Base-by-base conservation (phyloP, 169 alveolate species). In the Plasmodium cynomolgi region DNA sequence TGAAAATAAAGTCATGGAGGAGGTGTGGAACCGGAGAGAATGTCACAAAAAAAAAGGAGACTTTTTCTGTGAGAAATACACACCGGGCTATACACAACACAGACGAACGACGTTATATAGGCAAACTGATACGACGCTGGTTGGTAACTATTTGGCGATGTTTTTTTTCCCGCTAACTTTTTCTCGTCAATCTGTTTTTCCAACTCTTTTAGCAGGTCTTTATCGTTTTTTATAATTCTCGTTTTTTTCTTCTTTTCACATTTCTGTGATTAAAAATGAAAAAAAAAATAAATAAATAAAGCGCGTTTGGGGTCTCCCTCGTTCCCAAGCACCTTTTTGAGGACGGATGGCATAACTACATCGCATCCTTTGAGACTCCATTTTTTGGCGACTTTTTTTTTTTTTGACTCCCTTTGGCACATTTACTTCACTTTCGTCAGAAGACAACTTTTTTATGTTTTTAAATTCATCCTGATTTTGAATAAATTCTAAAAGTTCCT, bases 381-480 rank as follows among this genome's bases (percentile, higher is more conserved):
- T 81, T 81, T 41, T 83, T 84, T 33, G 26, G 17, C 41, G 7
- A 23, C 44, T 84, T 23, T 62, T 58, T 29, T 56, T 44, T 84
- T 41, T 44, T 26, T 50, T 72, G 17, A 1, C 44, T 23, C 56
- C 39, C 47, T 39, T 33, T 37, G 79, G 50, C 56, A 26, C 62
- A 26, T n/a, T 20, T 85, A 85, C 93, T 75, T 85, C 84, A n/a
- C 29, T 34, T 85, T 85, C 81, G 17, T 75, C 84, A 74, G 58
- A 15, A 39, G 58, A 47, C 56, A 26, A 37, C 62, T 58, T 85
- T n/a, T 85, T 85, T 44, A 85, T 54, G 62, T 85, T 85, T 85
- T 85, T 85, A 34, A 85, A 85, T 54, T 85, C 93, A 85, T 85
- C 84, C 80, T 85, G 93, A 33, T 85, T 74, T 75, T 85, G 93